Percentiles rank a stretch among this genome's conserved stretches.
These are phyloP conservation scores for Stagonosporopsis tanaceti DNA, from an alignment of 2,329 filamentous ascomycete species.

Conservation along the genomic window DNA sequence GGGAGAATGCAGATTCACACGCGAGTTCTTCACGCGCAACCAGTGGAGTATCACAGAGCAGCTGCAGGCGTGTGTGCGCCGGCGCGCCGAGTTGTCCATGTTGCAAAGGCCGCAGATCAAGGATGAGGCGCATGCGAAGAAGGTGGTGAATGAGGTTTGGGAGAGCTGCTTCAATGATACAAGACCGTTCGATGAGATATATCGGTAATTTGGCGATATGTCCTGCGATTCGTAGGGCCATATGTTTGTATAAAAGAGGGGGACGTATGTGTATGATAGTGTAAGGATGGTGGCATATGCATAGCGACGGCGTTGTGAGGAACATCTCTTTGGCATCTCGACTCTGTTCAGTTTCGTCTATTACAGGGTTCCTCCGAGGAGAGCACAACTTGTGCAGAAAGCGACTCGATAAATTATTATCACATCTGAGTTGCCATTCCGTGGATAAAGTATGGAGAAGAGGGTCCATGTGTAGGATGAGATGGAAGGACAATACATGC, in stretches of 20 bases:
- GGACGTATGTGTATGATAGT: constrained; percentile 10
- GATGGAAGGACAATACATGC: too few relatives aligned
- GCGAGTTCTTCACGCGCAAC: constrained; percentile 83
- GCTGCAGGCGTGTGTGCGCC: constrained; percentile 89
- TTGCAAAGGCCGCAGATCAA: constrained; percentile 79
- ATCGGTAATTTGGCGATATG: constrained; percentile 62
- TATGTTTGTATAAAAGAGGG: not conserved
- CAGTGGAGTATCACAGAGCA: constrained; percentile 92
- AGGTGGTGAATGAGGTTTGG: constrained; percentile 97
- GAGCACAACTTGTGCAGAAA: too few relatives aligned
- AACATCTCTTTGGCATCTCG: constrained; percentile 1
- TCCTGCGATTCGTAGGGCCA: too few relatives aligned
- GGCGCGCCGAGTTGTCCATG: constrained; percentile 81
- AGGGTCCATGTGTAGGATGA: too few relatives aligned
- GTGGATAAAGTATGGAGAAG: too few relatives aligned
- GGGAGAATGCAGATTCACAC: constrained; percentile 89
- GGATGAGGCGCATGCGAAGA: constrained; percentile 84
- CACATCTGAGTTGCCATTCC: too few relatives aligned
- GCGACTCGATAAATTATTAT: too few relatives aligned
- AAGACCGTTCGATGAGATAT: constrained; percentile 95
- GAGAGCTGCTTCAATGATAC: constrained; percentile 96
- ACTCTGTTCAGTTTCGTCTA: not conserved
- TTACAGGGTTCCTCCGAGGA: too few relatives aligned
- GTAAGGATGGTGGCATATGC: constrained; percentile 15
- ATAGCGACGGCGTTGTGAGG: constrained; percentile 19